Evolutionary conservation across 768 basidiomycete species (phyloP).

Genomic region (Phaeotremella fagi): DNA sequence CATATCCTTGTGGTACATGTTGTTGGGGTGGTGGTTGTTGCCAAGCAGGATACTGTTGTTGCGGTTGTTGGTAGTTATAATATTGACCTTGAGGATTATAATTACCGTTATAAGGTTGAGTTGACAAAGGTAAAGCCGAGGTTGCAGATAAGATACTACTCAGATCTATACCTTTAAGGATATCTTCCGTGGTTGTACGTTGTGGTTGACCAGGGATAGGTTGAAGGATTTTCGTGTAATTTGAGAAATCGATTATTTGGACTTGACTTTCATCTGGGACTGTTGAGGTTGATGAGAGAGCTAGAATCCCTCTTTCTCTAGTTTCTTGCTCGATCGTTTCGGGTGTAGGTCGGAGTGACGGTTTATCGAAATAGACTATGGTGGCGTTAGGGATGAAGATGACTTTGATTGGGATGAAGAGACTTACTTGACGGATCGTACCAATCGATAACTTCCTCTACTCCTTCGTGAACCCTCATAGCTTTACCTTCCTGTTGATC

Average conservation of each 20-base stretch:
- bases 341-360: constrained; percentile 5
- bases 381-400: not conserved
- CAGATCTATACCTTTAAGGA: not conserved
- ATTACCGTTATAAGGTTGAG: not conserved
- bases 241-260: not conserved
- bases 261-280: not conserved
- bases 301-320: constrained; percentile 34
- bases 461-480: constrained; percentile 6
- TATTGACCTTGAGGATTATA: not conserved
- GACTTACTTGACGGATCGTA: constrained; percentile 32
- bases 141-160: not conserved
- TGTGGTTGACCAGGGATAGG: not conserved
- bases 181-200: not conserved
- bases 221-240: not conserved
- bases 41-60: not conserved
- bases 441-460: constrained; percentile 28
- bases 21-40: not conserved
- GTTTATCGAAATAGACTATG: constrained; percentile 14
- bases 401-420: not conserved
- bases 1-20: not conserved
- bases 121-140: not conserved
- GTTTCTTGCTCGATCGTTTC: constrained; percentile 22
- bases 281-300: not conserved
- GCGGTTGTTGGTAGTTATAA: constrained; percentile 3
- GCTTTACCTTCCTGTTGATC: constrained; percentile 26